These are phyloP conservation scores for Tulasnella sp. DNA, from an alignment of 768 basidiomycete species.

Conservation along the genomic window DNA sequence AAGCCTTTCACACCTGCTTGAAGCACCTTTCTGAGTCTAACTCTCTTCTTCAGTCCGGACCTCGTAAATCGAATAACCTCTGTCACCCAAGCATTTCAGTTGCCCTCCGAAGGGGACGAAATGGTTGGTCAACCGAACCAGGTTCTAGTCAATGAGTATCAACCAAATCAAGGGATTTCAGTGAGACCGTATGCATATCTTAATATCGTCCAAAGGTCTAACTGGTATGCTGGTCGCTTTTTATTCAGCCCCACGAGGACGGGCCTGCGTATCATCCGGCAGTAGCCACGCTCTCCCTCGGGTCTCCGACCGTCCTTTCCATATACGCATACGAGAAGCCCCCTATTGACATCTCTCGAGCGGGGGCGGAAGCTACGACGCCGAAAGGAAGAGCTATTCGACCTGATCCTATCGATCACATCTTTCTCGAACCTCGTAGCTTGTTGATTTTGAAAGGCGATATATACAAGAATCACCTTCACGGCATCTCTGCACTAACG, in stretches of 20 bases:
- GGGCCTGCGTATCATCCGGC: slow-evolving; percentile 80
- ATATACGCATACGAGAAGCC: slow-evolving; percentile 55
- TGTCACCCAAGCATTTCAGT: slow-evolving; percentile 47
- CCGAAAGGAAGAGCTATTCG: slow-evolving; percentile 46
- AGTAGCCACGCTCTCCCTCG: slow-evolving; percentile 83
- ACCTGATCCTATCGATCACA: slow-evolving; percentile 50
- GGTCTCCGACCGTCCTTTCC: slow-evolving; percentile 73
- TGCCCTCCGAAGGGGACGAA: slow-evolving; percentile 34
- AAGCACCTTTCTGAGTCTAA: not conserved
- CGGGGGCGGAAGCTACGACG: slow-evolving; percentile 5
- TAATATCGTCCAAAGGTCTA: not conserved
- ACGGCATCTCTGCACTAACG: slow-evolving; percentile 59
- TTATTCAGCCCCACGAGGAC: slow-evolving; percentile 79
- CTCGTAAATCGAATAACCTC: slow-evolving; percentile 54
- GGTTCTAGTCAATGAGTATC: slow-evolving; percentile 77
- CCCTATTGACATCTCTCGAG: not conserved
- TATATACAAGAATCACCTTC: slow-evolving; percentile 64
- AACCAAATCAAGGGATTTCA: slow-evolving; percentile 74
- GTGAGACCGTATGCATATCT: slow-evolving; percentile 34
- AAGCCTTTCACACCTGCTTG: slow-evolving; percentile 11
- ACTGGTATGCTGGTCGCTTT: not conserved
- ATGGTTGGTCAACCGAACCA: slow-evolving; percentile 66
- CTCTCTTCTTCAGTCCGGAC: slow-evolving; percentile 46
- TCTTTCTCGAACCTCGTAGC: slow-evolving; percentile 79
- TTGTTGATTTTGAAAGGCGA: slow-evolving; percentile 61